Evolutionary conservation across 805 yeast species (phyloP).

Genomic region (Metschnikowia santaceciliae): DNA sequence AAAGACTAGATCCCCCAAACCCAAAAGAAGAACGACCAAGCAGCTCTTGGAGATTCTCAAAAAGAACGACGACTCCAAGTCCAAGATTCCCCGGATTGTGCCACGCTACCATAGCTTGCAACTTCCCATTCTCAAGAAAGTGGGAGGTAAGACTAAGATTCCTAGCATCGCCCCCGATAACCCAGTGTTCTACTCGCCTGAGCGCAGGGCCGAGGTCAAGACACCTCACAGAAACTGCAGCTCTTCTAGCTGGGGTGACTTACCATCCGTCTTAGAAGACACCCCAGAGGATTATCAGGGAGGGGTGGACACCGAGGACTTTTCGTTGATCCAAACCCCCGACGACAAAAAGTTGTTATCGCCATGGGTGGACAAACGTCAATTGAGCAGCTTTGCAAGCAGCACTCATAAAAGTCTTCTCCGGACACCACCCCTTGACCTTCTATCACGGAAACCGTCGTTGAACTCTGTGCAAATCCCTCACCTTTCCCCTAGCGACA

Average conservation of each 20-base stretch:
- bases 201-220: conserved; percentile 7
- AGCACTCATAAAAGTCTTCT: neutral
- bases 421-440: conserved; percentile 2
- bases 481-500: conserved; percentile 14
- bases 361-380: conserved; percentile 1
- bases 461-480: conserved; percentile 17
- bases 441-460: conserved; percentile 10
- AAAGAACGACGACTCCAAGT: neutral
- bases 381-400: neutral
- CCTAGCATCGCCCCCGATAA: conserved; percentile 31
- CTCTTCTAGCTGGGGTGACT: conserved; percentile 5
- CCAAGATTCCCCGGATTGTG: conserved; percentile 26
- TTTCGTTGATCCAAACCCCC: conserved; percentile 3
- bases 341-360: conserved; percentile 1
- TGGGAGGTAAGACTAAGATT: conserved; percentile 17
- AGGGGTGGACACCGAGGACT: conserved; percentile 1
- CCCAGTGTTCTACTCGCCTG: conserved; percentile 28
- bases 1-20: neutral
- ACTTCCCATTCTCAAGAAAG: conserved; percentile 25
- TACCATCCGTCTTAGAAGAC: conserved; percentile 3
- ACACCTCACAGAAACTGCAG: conserved; percentile 5
- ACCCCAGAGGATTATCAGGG: conserved; percentile 2
- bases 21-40: neutral
- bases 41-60: neutral
- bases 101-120: conserved; percentile 19